Evolutionary conservation across 768 basidiomycete species (phyloP), one percentile per base, ranked within the genome.

Genomic region (Xerocomus brunneocitrinus): DNA sequence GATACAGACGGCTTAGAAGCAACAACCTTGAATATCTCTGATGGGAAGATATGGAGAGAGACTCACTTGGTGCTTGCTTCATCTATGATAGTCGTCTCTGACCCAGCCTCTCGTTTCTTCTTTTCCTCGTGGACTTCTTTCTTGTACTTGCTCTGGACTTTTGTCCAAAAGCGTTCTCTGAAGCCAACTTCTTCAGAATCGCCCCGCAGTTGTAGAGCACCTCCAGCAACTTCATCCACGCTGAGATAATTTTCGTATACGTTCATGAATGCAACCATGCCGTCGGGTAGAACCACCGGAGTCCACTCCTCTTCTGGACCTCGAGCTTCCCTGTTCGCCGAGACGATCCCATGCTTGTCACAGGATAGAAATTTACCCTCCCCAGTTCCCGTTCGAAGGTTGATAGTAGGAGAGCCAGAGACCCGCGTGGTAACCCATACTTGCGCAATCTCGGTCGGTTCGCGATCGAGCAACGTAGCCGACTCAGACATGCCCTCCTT

Each of bases 241-340:
- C 82, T 70, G 41, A 97, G 79, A 68, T 90, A 94, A 64, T 87
- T 95, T 65, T 93, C 91, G 63, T 95, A 94, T 9, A 90, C 77
- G 69, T 86, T 92, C 82, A 85, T 84, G 66, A 94, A 87, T 7
- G 89, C 87, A 45, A 89, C 82, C 86, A 92, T 90, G 39, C 89
- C 90, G 54, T 89, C 89, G 9, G 88, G 82, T 24, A 90, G 70
- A 52, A 93, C 74, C 25, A 91, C 80, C 14, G 92, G 87, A 3
- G 87, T 89, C 90, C 92, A 97, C 69, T 95, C 93, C 69, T 97
- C 93, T 69, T 95, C 91, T 4, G 90, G 88, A 2, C 93, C 94
- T 31, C 93, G 80, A 27, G 93, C 93, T 63, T 97, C 93, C 43
- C 89, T 77, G 65, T 91, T 87, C 41, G 89, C 85, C 58, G 85